Percentiles rank a stretch among this genome's conserved stretches.
Evolutionary conservation across 1,139 yeast genomes (phyloP).

Genomic region (Sugiyamaella neomexicana): DNA sequence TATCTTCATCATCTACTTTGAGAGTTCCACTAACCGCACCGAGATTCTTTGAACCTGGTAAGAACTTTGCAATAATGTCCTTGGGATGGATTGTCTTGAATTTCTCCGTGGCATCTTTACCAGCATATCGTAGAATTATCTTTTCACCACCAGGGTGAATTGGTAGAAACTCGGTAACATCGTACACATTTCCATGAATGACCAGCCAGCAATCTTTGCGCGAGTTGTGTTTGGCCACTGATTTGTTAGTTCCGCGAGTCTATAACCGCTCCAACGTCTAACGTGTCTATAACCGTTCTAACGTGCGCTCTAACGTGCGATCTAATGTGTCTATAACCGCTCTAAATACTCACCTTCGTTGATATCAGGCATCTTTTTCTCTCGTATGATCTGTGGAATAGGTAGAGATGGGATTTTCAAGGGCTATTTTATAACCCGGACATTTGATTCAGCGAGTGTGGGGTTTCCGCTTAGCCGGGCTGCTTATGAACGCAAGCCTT

Average conservation of each 20-base stretch:
- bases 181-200: constrained; percentile 79
- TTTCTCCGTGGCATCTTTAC: constrained; percentile 85
- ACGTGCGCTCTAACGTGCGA: no score
- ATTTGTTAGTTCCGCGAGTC: neutral
- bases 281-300: neutral
- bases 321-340: neutral
- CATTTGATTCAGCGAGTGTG: neutral
- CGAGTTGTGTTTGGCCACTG: constrained; percentile 60
- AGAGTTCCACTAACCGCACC: constrained; percentile 46
- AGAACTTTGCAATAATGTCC: constrained; percentile 62
- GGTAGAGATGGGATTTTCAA: no score
- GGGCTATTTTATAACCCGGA: neutral
- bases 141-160: constrained; percentile 89
- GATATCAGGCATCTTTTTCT: constrained; percentile 10
- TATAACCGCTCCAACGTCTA: neutral
- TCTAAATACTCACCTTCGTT: constrained; percentile 14
- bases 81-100: constrained; percentile 87
- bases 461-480: neutral
- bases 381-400: neutral
- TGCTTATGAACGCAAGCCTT: neutral
- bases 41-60: constrained; percentile 48
- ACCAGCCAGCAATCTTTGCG: constrained; percentile 82
- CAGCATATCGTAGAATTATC: constrained; percentile 75
- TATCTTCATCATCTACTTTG: constrained; percentile 32
- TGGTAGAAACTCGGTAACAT: constrained; percentile 73